Evolutionary conservation across 768 basidiomycete genomes (phyloP), one percentile per base, ranked within the genome.

Genomic region (Chalciporus piperatus): DNA sequence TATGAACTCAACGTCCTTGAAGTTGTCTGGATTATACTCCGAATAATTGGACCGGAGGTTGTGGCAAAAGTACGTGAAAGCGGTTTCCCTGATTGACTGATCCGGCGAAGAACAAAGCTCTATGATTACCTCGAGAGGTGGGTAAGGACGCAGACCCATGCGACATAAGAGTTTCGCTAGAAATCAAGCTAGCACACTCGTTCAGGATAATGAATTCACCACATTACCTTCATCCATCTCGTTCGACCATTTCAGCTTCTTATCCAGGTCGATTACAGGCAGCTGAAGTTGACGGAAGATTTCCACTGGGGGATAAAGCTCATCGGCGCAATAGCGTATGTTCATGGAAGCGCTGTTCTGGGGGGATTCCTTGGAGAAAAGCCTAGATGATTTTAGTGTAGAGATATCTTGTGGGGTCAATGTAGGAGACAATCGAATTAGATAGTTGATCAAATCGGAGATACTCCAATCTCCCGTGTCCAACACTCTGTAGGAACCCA

Each of bases 381-480:
- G 35, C n/a, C n/a, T 37, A 7, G n/a, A 37, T 14, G 35, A 37
- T 8, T 41, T 32, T 6, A 48, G 19, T 17, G 7, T n/a, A 2
- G 39, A 12, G 28, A 41, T 32, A 16, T 40, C 47, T 41, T 37
- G 35, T 10, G 35, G 35, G 2, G 14, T 37, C 2, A 37, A 9
- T n/a, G 16, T 37, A 37, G 35, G n/a, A n/a, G 35, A n/a, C 9
- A 95, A 87, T 2, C 84, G 84, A 25, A 89, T 86, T 12, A 98
- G 78, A 66, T 98, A 95, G 63, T 84, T 86, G 47, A 85, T 80
- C 11, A 98, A 74, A 52, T 94, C 87, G 9, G 82, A 78, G 42
- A 85, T 84, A 1, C 83, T 86, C 92, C 91, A 93, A 54, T 87
- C 84, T 41, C 90, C 89, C 47, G 87, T 88, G 64, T 84, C 86